These are phyloP conservation scores for Sanghuangporus baumii DNA, from an alignment of 1,284 basidiomycete species.

Conservation along the genomic window DNA sequence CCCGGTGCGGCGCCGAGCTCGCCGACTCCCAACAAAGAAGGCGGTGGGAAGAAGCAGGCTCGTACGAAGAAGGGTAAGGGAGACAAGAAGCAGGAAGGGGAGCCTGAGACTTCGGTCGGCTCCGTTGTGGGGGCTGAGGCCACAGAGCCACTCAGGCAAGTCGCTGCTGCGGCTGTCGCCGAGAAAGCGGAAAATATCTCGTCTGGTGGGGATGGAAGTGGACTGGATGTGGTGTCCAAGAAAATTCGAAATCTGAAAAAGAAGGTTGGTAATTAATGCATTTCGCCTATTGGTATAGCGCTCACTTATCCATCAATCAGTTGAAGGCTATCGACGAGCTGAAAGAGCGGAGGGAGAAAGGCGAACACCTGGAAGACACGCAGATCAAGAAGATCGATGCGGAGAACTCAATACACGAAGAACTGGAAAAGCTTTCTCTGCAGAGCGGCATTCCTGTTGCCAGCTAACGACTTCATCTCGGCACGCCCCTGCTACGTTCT, in stretches of 20 bases:
- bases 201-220: slow-evolving; percentile 49
- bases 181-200: slow-evolving; percentile 37
- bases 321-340: slow-evolving; percentile 95
- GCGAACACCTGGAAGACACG: slow-evolving; percentile 88
- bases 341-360: slow-evolving; percentile 82
- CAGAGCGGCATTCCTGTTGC: slow-evolving; percentile 5
- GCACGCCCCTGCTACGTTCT: neutral
- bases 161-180: slow-evolving; percentile 25
- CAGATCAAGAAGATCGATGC: slow-evolving; percentile 94
- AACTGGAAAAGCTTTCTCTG: slow-evolving; percentile 51
- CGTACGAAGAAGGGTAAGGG: slow-evolving; percentile 51
- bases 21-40: slow-evolving; percentile 36
- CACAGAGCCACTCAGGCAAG: slow-evolving; percentile 27
- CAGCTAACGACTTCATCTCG: neutral
- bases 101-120: slow-evolving; percentile 23
- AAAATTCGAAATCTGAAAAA: slow-evolving; percentile 92
- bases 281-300: neutral
- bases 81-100: slow-evolving; percentile 44
- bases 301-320: slow-evolving; percentile 34
- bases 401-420: slow-evolving; percentile 77
- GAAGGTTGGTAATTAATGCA: slow-evolving; percentile 56
- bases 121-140: slow-evolving; percentile 24
- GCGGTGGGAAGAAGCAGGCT: slow-evolving; percentile 37
- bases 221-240: slow-evolving; percentile 77
- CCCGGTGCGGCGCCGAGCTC: slow-evolving; percentile 60